Percentiles rank a stretch among this genome's conserved stretches.
phyloP scores from a whole-genome alignment of 768 basidiomycete genomes.

The Tephrocybe sp. region DNA sequence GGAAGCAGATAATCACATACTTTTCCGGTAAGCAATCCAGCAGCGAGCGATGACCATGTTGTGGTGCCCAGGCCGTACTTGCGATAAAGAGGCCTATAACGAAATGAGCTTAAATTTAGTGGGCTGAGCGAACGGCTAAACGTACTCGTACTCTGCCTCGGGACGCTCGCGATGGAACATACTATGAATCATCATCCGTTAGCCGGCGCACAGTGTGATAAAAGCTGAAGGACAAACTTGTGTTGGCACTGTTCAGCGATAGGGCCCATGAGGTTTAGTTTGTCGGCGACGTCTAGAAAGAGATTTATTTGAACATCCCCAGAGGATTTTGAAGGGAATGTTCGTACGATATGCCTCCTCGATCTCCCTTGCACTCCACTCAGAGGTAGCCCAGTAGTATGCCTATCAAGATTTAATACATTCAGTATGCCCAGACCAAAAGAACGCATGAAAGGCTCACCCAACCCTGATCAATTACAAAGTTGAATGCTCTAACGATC shows the following conservation, averaged over 20 bases:
- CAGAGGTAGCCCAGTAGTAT: slow-evolving; percentile 70
- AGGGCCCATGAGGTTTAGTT: slow-evolving; percentile 64
- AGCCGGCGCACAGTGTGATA: neutral
- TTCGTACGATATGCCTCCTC: slow-evolving; percentile 51
- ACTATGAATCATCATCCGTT: slow-evolving; percentile 29
- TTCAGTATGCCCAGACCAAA: too few species aligned
- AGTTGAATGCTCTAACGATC: slow-evolving; percentile 78
- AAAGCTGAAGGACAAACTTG: slow-evolving; percentile 37
- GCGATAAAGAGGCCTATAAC: slow-evolving; percentile 52
- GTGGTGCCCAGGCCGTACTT: slow-evolving; percentile 70
- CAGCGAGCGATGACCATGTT: slow-evolving; percentile 72
- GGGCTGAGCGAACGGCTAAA: neutral
- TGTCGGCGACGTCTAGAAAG: slow-evolving; percentile 57
- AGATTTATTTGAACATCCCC: neutral
- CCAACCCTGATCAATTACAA: slow-evolving; percentile 71
- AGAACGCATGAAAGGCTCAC: slow-evolving; percentile 22
- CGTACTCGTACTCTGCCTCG: slow-evolving; percentile 75
- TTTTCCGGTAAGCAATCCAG: slow-evolving; percentile 78
- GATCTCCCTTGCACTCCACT: slow-evolving; percentile 65
- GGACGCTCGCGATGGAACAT: slow-evolving; percentile 78
- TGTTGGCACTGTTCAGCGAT: slow-evolving; percentile 78
- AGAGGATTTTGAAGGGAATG: neutral
- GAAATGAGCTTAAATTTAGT: neutral
- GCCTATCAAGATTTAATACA: slow-evolving; percentile 36
- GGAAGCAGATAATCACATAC: slow-evolving; percentile 24